Evolutionary conservation across 2,329 filamentous ascomycete genomes (phyloP).

Genomic region (Aspergillus piperis): DNA sequence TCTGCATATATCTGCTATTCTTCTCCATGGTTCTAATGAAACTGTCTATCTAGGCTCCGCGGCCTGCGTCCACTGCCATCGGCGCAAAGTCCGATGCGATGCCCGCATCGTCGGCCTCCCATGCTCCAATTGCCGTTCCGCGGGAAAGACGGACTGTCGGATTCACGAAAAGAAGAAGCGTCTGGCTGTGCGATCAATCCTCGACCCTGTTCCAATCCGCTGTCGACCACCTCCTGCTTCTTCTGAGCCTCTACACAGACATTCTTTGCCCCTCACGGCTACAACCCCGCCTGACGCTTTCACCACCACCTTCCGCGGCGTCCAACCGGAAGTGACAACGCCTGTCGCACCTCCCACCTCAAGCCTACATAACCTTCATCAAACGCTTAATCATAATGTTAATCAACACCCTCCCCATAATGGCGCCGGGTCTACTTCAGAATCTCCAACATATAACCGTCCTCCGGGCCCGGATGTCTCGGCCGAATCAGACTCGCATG

Average conservation of each 20-base stretch:
- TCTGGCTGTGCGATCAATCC: conserved; percentile 42
- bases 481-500: conserved; percentile 43
- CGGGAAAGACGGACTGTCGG: conserved; percentile 46
- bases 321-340: conserved; percentile 23
- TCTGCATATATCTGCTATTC: background rate
- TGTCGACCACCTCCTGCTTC: conserved; percentile 38
- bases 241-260: conserved; percentile 26
- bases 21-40: background rate
- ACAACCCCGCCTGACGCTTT: conserved; percentile 28
- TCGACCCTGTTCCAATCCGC: conserved; percentile 51
- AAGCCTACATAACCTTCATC: conserved; percentile 9
- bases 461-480: conserved; percentile 30
- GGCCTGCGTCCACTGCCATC: conserved; percentile 54
- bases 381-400: conserved; percentile 7
- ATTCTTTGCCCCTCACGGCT: conserved; percentile 20
- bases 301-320: conserved; percentile 28
- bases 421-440: conserved; percentile 20
- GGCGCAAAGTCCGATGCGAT: conserved; percentile 55
- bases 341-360: conserved; percentile 18
- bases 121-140: conserved; percentile 52
- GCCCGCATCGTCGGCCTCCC: conserved; percentile 50
- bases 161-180: conserved; percentile 56
- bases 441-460: conserved; percentile 27
- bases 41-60: conserved; percentile 35
- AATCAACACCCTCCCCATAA: conserved; percentile 16